Evolutionary conservation across 1,139 yeast species (phyloP).

Genomic region (Saccharomyces uvarum): DNA sequence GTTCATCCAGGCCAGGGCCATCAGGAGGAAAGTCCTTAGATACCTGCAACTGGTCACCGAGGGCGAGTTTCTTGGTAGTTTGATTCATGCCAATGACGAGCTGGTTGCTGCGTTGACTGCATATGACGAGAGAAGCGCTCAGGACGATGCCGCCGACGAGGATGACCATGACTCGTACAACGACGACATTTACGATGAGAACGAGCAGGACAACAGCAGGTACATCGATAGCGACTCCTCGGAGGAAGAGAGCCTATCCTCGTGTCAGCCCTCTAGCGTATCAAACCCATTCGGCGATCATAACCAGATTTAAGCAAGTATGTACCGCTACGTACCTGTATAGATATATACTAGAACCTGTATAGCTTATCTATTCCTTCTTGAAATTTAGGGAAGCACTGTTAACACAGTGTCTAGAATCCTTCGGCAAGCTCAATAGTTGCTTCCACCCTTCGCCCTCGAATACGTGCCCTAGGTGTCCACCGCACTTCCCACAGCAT

Average conservation of each 20-base stretch:
- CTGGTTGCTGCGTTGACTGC: slow-evolving; percentile 63
- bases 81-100: slow-evolving; percentile 84
- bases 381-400: slow-evolving; percentile 69
- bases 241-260: slow-evolving; percentile 5
- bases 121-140: slow-evolving; percentile 54
- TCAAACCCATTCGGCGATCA: slow-evolving; percentile 27
- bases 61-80: slow-evolving; percentile 78
- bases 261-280: slow-evolving; percentile 9
- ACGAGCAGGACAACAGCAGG: slow-evolving; percentile 7
- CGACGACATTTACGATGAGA: slow-evolving; percentile 5
- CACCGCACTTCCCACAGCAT: slow-evolving; percentile 82
- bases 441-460: slow-evolving; percentile 86
- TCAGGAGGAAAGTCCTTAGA: slow-evolving; percentile 69
- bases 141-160: slow-evolving; percentile 31
- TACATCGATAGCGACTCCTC: not conserved
- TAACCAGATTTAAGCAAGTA: slow-evolving; percentile 13
- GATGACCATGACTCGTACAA: slow-evolving; percentile 15
- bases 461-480: slow-evolving; percentile 92
- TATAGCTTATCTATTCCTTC: slow-evolving; percentile 16
- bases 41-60: slow-evolving; percentile 72
- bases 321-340: not conserved
- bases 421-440: slow-evolving; percentile 51
- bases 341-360: not conserved
- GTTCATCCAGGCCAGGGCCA: slow-evolving; percentile 67
- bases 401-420: slow-evolving; percentile 91